Evolutionary conservation across 169 alveolate species (phyloP).

Genomic region (Plasmodium ovale): DNA sequence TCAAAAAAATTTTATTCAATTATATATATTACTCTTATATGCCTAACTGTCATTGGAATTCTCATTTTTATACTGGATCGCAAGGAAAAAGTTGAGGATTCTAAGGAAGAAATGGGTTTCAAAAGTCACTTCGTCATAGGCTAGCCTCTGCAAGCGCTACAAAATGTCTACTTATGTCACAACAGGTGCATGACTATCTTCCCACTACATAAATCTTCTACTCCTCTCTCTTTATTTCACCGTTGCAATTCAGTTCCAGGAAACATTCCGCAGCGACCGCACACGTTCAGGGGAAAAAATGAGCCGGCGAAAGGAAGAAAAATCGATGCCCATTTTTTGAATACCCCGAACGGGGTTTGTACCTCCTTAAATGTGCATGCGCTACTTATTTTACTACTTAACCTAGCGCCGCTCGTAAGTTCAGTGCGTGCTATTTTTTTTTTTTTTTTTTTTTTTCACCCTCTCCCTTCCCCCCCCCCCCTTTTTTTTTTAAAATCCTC

Average conservation of each 20-base stretch:
- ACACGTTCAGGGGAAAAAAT: no score
- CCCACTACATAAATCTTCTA: no score
- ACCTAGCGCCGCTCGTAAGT: not conserved
- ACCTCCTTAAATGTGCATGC: constrained; percentile 15
- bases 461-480: not conserved
- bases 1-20: constrained; percentile 82
- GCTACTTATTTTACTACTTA: not conserved
- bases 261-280: no score
- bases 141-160: not conserved
- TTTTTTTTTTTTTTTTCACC: not conserved
- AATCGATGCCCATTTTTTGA: no score
- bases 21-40: constrained; percentile 77
- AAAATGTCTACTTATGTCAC: not conserved
- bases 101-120: constrained; percentile 85
- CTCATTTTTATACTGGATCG: constrained; percentile 81
- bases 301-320: no score
- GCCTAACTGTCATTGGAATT: constrained; percentile 81
- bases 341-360: no score
- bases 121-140: constrained; percentile 76
- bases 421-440: not conserved
- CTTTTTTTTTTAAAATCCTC: no score
- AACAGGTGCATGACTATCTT: no score
- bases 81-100: constrained; percentile 83
- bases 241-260: no score
- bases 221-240: no score